Evolutionary conservation across 225 moss, liverwort and hornwort species (phyloP), one percentile per base, ranked within the genome.

Genomic region (Polytrichum commune): DNA sequence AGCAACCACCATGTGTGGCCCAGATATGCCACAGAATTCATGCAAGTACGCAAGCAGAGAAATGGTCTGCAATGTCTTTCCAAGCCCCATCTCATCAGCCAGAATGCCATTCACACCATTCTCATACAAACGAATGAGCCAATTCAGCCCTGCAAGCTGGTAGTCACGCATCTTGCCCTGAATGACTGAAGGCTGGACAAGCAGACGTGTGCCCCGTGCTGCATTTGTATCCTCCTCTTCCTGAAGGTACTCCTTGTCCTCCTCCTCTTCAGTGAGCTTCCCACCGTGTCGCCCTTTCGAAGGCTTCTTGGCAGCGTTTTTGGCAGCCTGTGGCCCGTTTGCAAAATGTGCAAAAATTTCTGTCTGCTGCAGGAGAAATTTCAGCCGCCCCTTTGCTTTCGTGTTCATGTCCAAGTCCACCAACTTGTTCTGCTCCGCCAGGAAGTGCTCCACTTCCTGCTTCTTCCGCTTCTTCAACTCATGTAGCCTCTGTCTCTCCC

Each of bases 291-390:
- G 86, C 28, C 97, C 97, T 69, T 95, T 99, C 68, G 76, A 76
- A 24, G 76, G 80, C 68, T 86, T 83, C 81, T 83, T 86, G 69
- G 82, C 88, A 63, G 82, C 88, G 25, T 84, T 82, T 73, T 79
- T 81, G 32, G 82, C 82, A 18, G 79, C 79, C 69, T 88, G 88
- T 27, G 92, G 87, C 24, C 82, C 87, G 58, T 93, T 91, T 27
- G 98, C 98, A 69, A 99, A 99, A 81, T 99, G 95, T 9, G 98
- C 98, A 75, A 99, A 99, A 65, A 99, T 95, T 74, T 99, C 98
- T 23, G 98, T 99, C 77, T 99, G 98, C 77, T 95, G 91, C 77
- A 99, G 67, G 60, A 99, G 80, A 56, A 95, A 99, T 73, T 99
- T 99, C 74, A 95, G 82, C 78, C 95, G 89, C 29, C 98, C 98